These are phyloP conservation scores for Selaginella tamariscina DNA, from an alignment of 75 land plant genomes.

Conservation along the genomic window DNA sequence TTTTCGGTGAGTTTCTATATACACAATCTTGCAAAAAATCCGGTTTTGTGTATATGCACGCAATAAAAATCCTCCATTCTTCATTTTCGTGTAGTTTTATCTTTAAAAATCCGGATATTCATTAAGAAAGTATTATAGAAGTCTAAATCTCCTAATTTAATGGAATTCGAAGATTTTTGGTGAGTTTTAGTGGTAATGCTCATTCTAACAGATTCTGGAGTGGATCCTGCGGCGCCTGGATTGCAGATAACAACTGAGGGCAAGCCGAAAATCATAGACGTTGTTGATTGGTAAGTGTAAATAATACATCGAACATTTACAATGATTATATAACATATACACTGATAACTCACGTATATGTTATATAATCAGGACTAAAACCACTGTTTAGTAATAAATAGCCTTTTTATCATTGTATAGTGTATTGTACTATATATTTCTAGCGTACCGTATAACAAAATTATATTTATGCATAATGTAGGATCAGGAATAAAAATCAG, in stretches of 20 bases:
- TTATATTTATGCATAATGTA: too few species aligned
- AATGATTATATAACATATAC: too few species aligned
- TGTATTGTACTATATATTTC: too few species aligned
- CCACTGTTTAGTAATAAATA: not conserved
- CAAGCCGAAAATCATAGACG: constrained; percentile 82
- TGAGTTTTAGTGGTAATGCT: not conserved
- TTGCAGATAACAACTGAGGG: constrained; percentile 87
- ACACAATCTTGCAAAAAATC: not conserved
- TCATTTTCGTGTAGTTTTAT: not conserved
- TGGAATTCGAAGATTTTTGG: not conserved
- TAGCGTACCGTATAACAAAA: too few species aligned
- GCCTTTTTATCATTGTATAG: not conserved
- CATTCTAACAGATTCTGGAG: constrained; percentile 71
- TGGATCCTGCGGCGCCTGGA: constrained; percentile 95
- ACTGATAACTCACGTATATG: not conserved
- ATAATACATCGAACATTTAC: too few species aligned
- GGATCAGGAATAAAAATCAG: too few species aligned
- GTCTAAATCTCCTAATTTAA: not conserved
- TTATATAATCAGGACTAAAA: constrained; percentile 10
- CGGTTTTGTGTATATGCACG: not conserved
- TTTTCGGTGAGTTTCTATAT: constrained; percentile 44
- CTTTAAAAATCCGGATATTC: not conserved
- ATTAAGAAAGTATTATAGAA: not conserved
- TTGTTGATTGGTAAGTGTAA: constrained; percentile 70
- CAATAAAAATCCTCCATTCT: not conserved